phyloP scores from a whole-genome alignment of 345 rosid genomes.

The Turritis glabra region DNA sequence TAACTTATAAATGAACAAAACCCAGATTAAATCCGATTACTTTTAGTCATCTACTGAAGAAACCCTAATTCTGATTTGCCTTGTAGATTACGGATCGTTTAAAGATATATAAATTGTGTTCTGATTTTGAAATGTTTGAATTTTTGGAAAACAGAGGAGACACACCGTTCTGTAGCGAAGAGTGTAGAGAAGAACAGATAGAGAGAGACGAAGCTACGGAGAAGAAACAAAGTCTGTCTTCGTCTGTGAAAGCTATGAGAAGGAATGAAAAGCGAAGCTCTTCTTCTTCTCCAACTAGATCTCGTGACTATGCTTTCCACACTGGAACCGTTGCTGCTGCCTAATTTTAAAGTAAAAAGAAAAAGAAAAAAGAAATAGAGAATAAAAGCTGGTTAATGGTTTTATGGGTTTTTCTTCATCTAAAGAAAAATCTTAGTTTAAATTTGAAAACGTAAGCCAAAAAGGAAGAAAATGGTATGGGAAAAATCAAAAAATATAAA shows the following conservation, averaged over 20 bases:
- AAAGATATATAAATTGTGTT: conserved; percentile 1
- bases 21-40: neutral
- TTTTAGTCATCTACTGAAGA: neutral
- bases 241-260: conserved; percentile 66
- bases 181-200: conserved; percentile 81
- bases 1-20: neutral
- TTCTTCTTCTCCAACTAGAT: conserved; percentile 43
- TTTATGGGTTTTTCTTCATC: neutral
- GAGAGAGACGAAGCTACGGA: conserved; percentile 67
- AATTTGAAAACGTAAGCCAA: conserved; percentile 2
- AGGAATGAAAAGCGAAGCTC: conserved; percentile 42
- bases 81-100: neutral
- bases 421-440: neutral
- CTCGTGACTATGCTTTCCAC: conserved; percentile 36
- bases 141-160: conserved; percentile 75
- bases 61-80: neutral
- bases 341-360: neutral
- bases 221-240: conserved; percentile 58
- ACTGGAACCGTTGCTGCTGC: conserved; percentile 44
- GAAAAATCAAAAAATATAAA: neutral
- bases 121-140: neutral
- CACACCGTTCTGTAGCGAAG: conserved; percentile 82
- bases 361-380: neutral
- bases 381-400: conserved; percentile 24
- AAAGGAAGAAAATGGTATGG: neutral